These are phyloP conservation scores for Thielaviopsis euricoi DNA, from an alignment of 2,329 filamentous ascomycete genomes.

Conservation along the genomic window DNA sequence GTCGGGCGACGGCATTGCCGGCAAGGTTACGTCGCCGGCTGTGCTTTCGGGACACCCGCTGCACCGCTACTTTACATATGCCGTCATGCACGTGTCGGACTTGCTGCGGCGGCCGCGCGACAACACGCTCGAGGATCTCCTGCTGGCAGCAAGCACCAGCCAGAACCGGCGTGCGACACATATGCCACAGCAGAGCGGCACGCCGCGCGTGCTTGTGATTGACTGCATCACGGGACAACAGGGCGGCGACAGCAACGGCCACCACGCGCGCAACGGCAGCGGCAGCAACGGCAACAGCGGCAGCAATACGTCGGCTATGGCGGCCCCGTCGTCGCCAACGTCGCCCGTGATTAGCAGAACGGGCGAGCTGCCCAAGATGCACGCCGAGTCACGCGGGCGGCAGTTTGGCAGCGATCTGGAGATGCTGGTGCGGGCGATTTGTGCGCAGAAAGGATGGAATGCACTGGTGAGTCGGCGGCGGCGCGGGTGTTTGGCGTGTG, in stretches of 20 bases:
- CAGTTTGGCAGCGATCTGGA: constrained; percentile 51
- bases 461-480: constrained; percentile 51
- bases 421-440: constrained; percentile 54
- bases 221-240: constrained; percentile 41
- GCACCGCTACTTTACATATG: constrained; percentile 46
- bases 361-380: constrained; percentile 30
- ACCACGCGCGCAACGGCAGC: background rate
- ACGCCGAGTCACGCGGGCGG: constrained; percentile 37
- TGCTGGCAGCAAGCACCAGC: constrained; percentile 19
- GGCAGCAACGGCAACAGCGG: background rate
- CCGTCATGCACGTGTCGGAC: constrained; percentile 40
- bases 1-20: constrained; percentile 26
- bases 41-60: constrained; percentile 43
- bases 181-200: constrained; percentile 17
- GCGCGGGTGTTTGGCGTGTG: constrained; percentile 56
- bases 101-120: constrained; percentile 30
- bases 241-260: background rate
- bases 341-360: constrained; percentile 11
- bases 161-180: constrained; percentile 17
- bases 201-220: constrained; percentile 37
- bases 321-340: constrained; percentile 16
- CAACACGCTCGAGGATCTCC: constrained; percentile 30
- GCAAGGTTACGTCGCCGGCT: constrained; percentile 26
- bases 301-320: background rate
- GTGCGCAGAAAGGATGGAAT: constrained; percentile 58